Percentiles rank a stretch among this genome's conserved stretches.
Evolutionary conservation across 1,139 yeast genomes (phyloP).

Genomic region (Taphrina wiesneri): DNA sequence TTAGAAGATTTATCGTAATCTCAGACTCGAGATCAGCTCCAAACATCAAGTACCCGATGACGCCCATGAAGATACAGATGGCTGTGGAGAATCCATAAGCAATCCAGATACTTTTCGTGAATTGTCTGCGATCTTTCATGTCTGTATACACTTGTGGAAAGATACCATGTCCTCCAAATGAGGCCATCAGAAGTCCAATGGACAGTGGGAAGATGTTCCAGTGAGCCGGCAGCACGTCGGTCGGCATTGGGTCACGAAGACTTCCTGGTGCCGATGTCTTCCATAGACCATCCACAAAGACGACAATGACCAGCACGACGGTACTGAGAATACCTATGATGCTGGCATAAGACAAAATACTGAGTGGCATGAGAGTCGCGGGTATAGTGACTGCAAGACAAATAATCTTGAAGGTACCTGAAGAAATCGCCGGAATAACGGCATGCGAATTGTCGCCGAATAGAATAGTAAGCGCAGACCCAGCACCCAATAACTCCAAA

Average conservation of each 20-base stretch:
- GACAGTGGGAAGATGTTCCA: conserved; percentile 57
- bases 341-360: conserved; percentile 68
- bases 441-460: conserved; percentile 82
- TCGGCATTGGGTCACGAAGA: conserved; percentile 56
- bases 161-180: conserved; percentile 92
- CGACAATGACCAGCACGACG: conserved; percentile 58
- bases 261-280: conserved; percentile 66
- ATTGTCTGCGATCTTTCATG: conserved; percentile 72
- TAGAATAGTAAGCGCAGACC: conserved; percentile 67
- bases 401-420: conserved; percentile 58
- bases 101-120: conserved; percentile 53
- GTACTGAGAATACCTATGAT: conserved; percentile 75
- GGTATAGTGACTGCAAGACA: conserved; percentile 63
- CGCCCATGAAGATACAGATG: conserved; percentile 74
- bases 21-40: conserved; percentile 78
- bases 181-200: conserved; percentile 77
- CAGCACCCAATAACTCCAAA: conserved; percentile 74
- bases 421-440: conserved; percentile 57
- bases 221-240: conserved; percentile 55
- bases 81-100: conserved; percentile 67
- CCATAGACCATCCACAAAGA: conserved; percentile 63
- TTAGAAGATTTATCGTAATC: conserved; percentile 72
- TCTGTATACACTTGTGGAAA: conserved; percentile 78
- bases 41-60: conserved; percentile 84
- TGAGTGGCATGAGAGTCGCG: conserved; percentile 66